Base-by-base conservation (phyloP, 2,329 filamentous ascomycete genomes). In the Fusarium setosum region DNA sequence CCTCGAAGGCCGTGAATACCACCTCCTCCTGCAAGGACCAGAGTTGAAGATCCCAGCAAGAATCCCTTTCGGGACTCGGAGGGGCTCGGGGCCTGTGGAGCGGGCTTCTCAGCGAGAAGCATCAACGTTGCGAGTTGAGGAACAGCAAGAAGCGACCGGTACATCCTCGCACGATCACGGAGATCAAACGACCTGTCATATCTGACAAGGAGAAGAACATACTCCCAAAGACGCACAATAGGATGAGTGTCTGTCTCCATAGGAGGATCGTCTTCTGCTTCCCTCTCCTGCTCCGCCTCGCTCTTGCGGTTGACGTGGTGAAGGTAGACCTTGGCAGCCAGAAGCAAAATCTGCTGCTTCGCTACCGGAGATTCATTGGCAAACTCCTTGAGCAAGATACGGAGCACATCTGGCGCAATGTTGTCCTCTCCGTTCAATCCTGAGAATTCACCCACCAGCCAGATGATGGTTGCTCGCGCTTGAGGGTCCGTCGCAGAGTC, bases 181-280 rank as follows among this genome's bases (percentile, higher is more conserved):
- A 99, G 88, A 74, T 98, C 94, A 77, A 97, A 99, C 1, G 94
- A 97, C 0, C 90, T 93, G 72, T 98, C 96, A 77, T 98, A 99
- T 61, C 96, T 89, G 29, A 92, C 92, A 2, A 99, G 87, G 2
- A 95, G 86, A 24, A 97, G 84, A 20, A 92, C 88, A 72, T 99
- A 97, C 26, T 91, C 87, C 90, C 94, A 99, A 2, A 99, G 82
- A 4, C 89, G 84, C 26, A 88, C 87, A 51, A 97, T 90, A 0
- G 91, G 88, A 69, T 97, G 90, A 6, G 74, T 66, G 47, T 80
- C 73, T 2, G 74, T 63, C 11, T 79, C 77, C 18, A 75, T 58
- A 1, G 72, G 63, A 2, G 71, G 40, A 44, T 76, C 72, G 5
- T 76, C 73, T 9, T 77, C 79, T 8, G 74, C 71, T 8, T 74